Conservation (phyloP, 139 green algal genomes). For the Haematococcus lacustris region DNA sequence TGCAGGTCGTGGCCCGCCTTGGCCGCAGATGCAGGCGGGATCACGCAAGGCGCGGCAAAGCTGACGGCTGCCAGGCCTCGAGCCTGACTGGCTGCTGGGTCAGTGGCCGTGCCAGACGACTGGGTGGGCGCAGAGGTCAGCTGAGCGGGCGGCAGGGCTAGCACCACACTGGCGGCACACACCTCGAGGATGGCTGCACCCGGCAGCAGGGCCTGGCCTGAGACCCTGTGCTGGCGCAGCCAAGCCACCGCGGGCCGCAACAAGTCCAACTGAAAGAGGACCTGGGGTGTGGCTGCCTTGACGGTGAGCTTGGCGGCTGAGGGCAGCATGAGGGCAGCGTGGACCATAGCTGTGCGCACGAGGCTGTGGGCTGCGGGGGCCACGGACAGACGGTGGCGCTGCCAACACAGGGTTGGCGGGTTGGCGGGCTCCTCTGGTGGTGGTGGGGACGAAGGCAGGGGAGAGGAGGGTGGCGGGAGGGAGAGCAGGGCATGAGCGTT, state of each 20-base stretch:
- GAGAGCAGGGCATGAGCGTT: conserved; percentile 63
- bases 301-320: too few relatives aligned
- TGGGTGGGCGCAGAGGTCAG: neutral
- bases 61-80: neutral
- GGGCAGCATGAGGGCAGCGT: neutral
- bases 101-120: neutral
- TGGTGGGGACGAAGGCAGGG: neutral
- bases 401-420: conserved; percentile 4
- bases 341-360: conserved; percentile 6
- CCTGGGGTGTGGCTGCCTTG: neutral
- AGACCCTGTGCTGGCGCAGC: conserved; percentile 61
- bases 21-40: neutral
- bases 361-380: conserved; percentile 39
- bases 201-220: conserved; percentile 41
- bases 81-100: neutral
- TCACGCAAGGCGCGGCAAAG: neutral
- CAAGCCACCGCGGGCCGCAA: conserved; percentile 31
- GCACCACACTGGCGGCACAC: conserved; percentile 20
- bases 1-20: neutral
- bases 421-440: neutral
- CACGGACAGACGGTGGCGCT: conserved; percentile 12
- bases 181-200: conserved; percentile 60
- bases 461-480: neutral
- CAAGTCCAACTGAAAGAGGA: conserved; percentile 24
- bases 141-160: neutral